A percentile compares a stretch with the other conserved stretches of the same genome.
Conservation (phyloP, 2,329 filamentous ascomycete genomes). For the Juglanconis sp. region DNA sequence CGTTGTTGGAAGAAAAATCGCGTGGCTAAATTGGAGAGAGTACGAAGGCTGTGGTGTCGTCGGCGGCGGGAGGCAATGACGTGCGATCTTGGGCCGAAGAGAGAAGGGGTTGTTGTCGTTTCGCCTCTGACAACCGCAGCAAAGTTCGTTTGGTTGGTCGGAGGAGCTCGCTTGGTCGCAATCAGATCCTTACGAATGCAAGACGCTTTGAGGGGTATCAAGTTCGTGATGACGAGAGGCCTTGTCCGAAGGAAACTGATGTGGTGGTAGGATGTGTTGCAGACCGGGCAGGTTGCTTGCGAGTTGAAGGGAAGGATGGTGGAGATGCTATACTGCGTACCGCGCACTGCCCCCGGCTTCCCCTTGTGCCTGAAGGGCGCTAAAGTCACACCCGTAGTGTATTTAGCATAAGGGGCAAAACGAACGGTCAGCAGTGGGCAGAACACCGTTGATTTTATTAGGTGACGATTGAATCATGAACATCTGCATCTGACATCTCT, state of each 20-base stretch:
- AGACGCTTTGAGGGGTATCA: slow-evolving; percentile 16
- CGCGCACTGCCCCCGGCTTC: too few species aligned
- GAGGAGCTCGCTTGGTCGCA: slow-evolving; percentile 2
- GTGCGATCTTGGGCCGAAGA: slow-evolving; percentile 6
- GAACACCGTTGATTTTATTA: too few species aligned
- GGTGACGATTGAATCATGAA: too few species aligned
- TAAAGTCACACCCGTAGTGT: too few species aligned
- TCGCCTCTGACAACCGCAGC: slow-evolving; percentile 13
- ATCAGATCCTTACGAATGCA: slow-evolving; percentile 4
- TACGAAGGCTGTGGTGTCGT: slow-evolving; percentile 16
- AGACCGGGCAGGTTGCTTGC: slow-evolving; percentile 2
- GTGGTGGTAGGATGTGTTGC: slow-evolving; percentile 16
- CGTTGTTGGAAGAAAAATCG: slow-evolving; percentile 4
- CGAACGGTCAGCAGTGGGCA: too few species aligned
- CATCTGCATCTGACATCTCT: too few species aligned
- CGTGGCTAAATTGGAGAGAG: slow-evolving; percentile 3
- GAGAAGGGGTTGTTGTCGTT: slow-evolving; percentile 13
- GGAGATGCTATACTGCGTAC: too few species aligned
- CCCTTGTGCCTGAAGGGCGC: too few species aligned
- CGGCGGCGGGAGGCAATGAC: slow-evolving; percentile 18
- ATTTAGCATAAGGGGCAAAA: too few species aligned
- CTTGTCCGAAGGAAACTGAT: neutral
- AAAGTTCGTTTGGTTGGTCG: neutral
- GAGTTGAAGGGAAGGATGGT: neutral
- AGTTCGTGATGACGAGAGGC: slow-evolving; percentile 12